These are phyloP conservation scores for Laguncularia racemosa DNA, from an alignment of 345 rosid genomes.

Conservation along the genomic window DNA sequence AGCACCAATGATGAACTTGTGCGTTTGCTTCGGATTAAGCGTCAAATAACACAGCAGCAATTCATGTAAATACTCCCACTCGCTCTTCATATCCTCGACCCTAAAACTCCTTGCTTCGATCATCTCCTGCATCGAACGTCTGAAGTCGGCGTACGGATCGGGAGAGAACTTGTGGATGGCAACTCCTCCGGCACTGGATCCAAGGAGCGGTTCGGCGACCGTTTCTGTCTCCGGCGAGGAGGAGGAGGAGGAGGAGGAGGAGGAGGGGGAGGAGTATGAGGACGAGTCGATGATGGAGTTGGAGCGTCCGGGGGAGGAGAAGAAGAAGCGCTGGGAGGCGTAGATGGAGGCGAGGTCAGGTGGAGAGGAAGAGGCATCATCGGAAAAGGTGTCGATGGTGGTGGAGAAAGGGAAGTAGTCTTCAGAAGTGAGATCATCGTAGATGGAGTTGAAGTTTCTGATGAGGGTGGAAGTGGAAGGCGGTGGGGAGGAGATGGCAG, in stretches of 20 bases:
- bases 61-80: slow-evolving; percentile 70
- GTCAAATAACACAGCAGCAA: slow-evolving; percentile 63
- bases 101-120: slow-evolving; percentile 51
- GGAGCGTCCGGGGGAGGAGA: slow-evolving; percentile 86
- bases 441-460: slow-evolving; percentile 39
- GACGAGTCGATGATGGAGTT: slow-evolving; percentile 71
- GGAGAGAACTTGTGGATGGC: slow-evolving; percentile 61
- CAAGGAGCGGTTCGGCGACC: background rate
- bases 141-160: slow-evolving; percentile 72
- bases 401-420: slow-evolving; percentile 6
- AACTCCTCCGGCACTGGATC: slow-evolving; percentile 34
- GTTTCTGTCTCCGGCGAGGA: background rate
- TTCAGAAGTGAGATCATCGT: slow-evolving; percentile 13
- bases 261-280: slow-evolving; percentile 9
- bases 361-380: slow-evolving; percentile 24
- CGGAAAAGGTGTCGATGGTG: slow-evolving; percentile 23
- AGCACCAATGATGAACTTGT: slow-evolving; percentile 63
- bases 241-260: background rate
- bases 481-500: slow-evolving; percentile 9
- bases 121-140: slow-evolving; percentile 88
- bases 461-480: slow-evolving; percentile 18
- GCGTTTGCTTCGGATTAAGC: slow-evolving; percentile 63
- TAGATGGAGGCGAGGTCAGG: slow-evolving; percentile 27
- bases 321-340: slow-evolving; percentile 35
- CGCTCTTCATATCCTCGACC: slow-evolving; percentile 26